Conservation (phyloP, 2,329 filamentous ascomycete genomes). For the Fusarium transvaalense region DNA sequence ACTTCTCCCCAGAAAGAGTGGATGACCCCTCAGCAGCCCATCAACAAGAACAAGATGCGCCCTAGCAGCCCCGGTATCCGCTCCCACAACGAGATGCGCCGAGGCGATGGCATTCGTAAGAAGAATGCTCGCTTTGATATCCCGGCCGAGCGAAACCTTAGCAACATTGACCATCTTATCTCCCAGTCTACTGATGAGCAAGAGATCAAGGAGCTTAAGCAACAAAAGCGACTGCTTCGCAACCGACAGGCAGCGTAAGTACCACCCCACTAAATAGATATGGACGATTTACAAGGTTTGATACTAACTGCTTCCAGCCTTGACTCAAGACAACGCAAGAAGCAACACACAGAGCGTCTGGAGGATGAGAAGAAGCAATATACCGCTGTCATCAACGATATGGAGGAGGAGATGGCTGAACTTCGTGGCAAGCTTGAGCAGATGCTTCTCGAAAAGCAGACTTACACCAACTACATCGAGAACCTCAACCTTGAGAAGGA, state of each 20-base stretch:
- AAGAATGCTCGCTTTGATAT: slow-evolving; percentile 99
- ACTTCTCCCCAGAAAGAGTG: slow-evolving; percentile 71
- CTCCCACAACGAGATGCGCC: slow-evolving; percentile 80
- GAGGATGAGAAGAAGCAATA: slow-evolving; percentile 97
- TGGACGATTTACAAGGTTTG: neutral
- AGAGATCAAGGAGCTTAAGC: slow-evolving; percentile 97
- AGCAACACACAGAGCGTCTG: slow-evolving; percentile 95
- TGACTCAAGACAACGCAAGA: slow-evolving; percentile 96
- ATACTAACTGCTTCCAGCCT: slow-evolving; percentile 67
- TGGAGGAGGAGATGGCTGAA: slow-evolving; percentile 81
- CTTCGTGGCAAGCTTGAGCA: slow-evolving; percentile 78
- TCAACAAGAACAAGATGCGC: slow-evolving; percentile 69
- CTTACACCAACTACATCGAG: slow-evolving; percentile 80
- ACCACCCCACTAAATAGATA: slow-evolving; percentile 13
- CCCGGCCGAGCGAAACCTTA: slow-evolving; percentile 89
- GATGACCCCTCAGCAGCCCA: slow-evolving; percentile 62
- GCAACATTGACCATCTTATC: slow-evolving; percentile 95
- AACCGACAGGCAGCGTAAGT: slow-evolving; percentile 97
- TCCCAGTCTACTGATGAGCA: slow-evolving; percentile 88
- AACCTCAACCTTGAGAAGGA: slow-evolving; percentile 87
- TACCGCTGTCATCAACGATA: slow-evolving; percentile 77
- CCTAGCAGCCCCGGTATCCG: slow-evolving; percentile 77
- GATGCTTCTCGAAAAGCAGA: slow-evolving; percentile 78
- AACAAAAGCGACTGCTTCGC: slow-evolving; percentile 93
- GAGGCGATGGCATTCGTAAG: slow-evolving; percentile 93